These are phyloP conservation scores for Xylariaceae sp. DNA, from an alignment of 2,329 filamentous ascomycete genomes.

Conservation along the genomic window DNA sequence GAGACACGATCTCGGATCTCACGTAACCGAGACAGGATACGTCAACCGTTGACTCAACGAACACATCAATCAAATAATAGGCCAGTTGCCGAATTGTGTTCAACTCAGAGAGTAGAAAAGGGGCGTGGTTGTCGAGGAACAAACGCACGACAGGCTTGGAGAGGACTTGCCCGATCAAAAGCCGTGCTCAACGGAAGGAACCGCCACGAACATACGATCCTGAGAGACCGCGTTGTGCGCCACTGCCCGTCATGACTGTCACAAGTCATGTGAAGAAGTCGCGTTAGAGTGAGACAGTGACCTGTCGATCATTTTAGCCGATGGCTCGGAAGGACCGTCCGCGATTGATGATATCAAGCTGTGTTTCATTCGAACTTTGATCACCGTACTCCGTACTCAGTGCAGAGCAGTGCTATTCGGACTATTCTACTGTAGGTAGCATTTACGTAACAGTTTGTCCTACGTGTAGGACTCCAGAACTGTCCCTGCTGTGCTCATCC, in stretches of 20 bases:
- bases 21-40: constrained; percentile 25
- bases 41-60: constrained; percentile 30
- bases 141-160: constrained; percentile 29
- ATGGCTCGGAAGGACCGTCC: too few species aligned
- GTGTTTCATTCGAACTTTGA: too few species aligned
- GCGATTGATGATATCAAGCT: too few species aligned
- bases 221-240: background rate
- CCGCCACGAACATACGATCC: background rate
- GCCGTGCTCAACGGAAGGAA: background rate
- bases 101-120: constrained; percentile 24
- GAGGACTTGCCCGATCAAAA: constrained; percentile 20
- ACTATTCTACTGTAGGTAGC: too few species aligned
- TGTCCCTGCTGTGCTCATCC: background rate
- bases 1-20: background rate
- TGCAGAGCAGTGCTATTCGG: too few species aligned
- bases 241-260: background rate
- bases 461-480: background rate
- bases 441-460: background rate
- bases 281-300: too few species aligned
- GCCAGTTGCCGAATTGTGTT: constrained; percentile 30
- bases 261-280: too few species aligned
- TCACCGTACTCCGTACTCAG: too few species aligned
- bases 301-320: too few species aligned
- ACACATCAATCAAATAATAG: constrained; percentile 27
- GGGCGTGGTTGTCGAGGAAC: constrained; percentile 21